Percentiles rank a stretch among this genome's conserved stretches.
Evolutionary conservation across 2,329 filamentous ascomycete genomes (phyloP).

Genomic region (Pseudogymnoascus pannorum): DNA sequence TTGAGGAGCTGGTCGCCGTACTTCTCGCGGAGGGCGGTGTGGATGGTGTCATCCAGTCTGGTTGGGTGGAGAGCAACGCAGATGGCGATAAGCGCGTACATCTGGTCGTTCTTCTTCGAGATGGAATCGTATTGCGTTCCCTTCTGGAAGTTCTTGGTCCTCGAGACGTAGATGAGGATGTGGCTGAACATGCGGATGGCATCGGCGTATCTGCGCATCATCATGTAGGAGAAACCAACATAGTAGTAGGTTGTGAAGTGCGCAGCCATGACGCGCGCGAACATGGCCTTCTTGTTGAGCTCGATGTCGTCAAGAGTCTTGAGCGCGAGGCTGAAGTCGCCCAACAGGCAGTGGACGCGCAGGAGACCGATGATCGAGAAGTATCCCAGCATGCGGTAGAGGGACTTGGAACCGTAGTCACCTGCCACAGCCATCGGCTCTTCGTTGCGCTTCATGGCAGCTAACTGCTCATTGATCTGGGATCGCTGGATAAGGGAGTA

Average conservation of each 20-base stretch:
- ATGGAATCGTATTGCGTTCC: conserved; percentile 97
- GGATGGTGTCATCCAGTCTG: conserved; percentile 95
- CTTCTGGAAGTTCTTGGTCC: conserved; percentile 99
- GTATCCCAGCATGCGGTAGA: conserved; percentile 98
- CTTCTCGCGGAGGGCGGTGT: conserved; percentile 96
- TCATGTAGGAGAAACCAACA: conserved; percentile 99
- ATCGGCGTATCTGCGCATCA: conserved; percentile 99
- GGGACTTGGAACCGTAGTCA: conserved; percentile 86
- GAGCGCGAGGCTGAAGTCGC: conserved; percentile 94
- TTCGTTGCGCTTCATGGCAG: conserved; percentile 88
- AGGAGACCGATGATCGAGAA: conserved; percentile 98
- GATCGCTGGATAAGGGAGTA: conserved; percentile 98
- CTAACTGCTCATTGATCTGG: conserved; percentile 95
- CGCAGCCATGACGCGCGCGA: conserved; percentile 97
- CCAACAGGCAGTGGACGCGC: conserved; percentile 90
- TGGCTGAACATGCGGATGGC: conserved; percentile 99
- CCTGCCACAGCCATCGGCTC: conserved; percentile 82
- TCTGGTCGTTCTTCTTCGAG: conserved; percentile 99
- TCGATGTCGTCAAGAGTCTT: conserved; percentile 99
- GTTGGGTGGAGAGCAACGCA: conserved; percentile 98
- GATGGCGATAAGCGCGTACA: conserved; percentile 98
- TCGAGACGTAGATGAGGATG: conserved; percentile 96
- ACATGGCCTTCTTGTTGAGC: conserved; percentile 99
- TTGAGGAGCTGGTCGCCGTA: conserved; percentile 97
- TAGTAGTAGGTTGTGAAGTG: conserved; percentile 99